Evolutionary conservation across 345 rosid species (phyloP).

Genomic region (Noccaea caerulescens): DNA sequence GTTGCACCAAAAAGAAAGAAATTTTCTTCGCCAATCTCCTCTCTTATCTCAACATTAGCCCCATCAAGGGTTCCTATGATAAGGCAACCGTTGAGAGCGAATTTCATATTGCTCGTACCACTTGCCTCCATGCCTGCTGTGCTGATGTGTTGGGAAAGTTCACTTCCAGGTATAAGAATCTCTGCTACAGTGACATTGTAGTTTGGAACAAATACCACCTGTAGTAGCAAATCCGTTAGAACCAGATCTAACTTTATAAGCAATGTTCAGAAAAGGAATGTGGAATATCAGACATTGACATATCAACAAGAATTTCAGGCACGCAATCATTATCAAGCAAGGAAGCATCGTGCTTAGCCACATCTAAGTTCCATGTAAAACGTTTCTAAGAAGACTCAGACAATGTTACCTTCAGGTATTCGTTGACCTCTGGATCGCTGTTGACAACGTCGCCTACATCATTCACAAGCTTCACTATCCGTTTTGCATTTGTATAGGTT

Average conservation of each 20-base stretch:
- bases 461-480: constrained; percentile 91
- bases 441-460: constrained; percentile 93
- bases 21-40: constrained; percentile 84
- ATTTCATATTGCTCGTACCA: constrained; percentile 99
- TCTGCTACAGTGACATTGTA: constrained; percentile 97
- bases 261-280: constrained; percentile 6
- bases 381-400: constrained; percentile 12
- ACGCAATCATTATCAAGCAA: constrained; percentile 20
- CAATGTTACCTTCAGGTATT: constrained; percentile 70
- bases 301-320: constrained; percentile 11
- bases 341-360: background rate
- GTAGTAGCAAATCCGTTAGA: constrained; percentile 20
- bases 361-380: background rate
- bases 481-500: constrained; percentile 93
- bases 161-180: constrained; percentile 95
- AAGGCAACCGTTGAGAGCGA: constrained; percentile 93
- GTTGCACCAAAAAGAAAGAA: constrained; percentile 96
- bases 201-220: constrained; percentile 97
- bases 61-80: constrained; percentile 96
- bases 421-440: constrained; percentile 88
- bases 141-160: constrained; percentile 95
- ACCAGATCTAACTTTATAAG: background rate
- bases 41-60: constrained; percentile 97
- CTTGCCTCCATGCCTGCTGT: constrained; percentile 99
- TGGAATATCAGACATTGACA: constrained; percentile 5